A percentile compares a stretch with the other conserved stretches of the same genome.
These are phyloP conservation scores for Neonectria ditissima DNA, from an alignment of 2,329 filamentous ascomycete species.

Conservation along the genomic window DNA sequence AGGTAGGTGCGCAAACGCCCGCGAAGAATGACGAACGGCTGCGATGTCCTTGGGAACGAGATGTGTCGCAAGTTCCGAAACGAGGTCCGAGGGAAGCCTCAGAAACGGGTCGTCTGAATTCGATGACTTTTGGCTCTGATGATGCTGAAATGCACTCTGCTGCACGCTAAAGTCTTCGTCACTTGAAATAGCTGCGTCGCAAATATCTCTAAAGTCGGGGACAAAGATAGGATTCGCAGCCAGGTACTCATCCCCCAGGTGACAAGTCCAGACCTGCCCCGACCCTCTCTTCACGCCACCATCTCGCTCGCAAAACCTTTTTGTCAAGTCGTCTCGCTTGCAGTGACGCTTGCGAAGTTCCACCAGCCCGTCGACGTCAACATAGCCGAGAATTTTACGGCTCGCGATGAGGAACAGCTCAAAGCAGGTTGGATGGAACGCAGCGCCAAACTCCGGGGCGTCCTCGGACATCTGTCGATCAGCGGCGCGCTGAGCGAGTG, in stretches of 20 bases:
- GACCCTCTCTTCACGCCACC: neutral
- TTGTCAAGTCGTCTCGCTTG: too few species aligned
- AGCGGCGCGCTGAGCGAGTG: neutral
- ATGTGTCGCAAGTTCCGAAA: neutral
- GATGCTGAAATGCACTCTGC: neutral
- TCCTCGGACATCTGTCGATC: neutral
- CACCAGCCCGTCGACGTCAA: slow-evolving; percentile 1
- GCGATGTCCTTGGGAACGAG: neutral
- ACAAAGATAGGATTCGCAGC: slow-evolving; percentile 10
- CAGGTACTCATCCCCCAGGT: neutral
- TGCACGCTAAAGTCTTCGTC: neutral
- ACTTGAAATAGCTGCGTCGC: neutral
- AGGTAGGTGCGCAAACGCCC: neutral
- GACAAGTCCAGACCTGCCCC: neutral
- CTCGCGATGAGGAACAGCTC: neutral
- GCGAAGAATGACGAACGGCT: neutral
- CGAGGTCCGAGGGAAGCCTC: neutral
- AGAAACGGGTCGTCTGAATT: neutral
- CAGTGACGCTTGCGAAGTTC: neutral
- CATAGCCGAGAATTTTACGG: neutral
- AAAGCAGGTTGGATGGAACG: slow-evolving; percentile 1
- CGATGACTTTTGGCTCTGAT: neutral
- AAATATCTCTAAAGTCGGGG: neutral
- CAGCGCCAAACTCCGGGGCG: neutral
- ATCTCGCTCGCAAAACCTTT: neutral